Base-by-base conservation (phyloP, 441 rosid species). In the Populus tomentosa region DNA sequence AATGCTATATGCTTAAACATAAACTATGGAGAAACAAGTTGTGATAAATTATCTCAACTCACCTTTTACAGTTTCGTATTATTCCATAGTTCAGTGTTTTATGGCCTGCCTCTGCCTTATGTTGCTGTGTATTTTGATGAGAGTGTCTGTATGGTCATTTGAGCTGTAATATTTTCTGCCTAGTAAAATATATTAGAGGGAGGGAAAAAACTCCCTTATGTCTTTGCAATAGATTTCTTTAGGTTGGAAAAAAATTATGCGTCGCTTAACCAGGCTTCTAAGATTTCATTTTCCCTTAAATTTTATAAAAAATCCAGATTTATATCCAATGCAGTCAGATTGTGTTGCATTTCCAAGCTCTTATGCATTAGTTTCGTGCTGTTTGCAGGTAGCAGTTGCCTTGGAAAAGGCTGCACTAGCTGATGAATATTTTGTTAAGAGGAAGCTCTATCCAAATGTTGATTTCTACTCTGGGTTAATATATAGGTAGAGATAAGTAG, bases 401-500 rank as follows among this genome's bases (percentile, higher is more conserved):
- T 84, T 96, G 87, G 98, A 96, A 89, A 91, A 92, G 84, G 98
- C 97, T 46, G 99, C 99, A 63, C 88, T 94, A 10, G 89, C 98
- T 33, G 99, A 96, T 74, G 97, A 92, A 73, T 96, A 92, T 63
- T 96, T 96, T 77, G 86, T 92, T 38, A 91, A 90, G 87, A 90
- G 99, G 83, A 92, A 92, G 83, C 85, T 96, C 32, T 96, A 96
- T 85, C 99, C 99, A 33, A 96, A 96, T 86, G 98, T 94, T 56
- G 99, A 96, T 88, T 96, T 96, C 86, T 96, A 96, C 88, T 92
- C 98, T 26, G 99, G 99, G 36, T 82, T 94, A 75, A 96, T 96
- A 76, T 94, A 96, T 79, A 88, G 98, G 99, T 96, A 83, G 4
- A 36, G 35, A n/a, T 53, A 46, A 59, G 32, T 64, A 67, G 18